A percentile compares a stretch with the other conserved stretches of the same genome.
Conservation (phyloP, 306 rosid genomes). For the Vigna unguiculata region DNA sequence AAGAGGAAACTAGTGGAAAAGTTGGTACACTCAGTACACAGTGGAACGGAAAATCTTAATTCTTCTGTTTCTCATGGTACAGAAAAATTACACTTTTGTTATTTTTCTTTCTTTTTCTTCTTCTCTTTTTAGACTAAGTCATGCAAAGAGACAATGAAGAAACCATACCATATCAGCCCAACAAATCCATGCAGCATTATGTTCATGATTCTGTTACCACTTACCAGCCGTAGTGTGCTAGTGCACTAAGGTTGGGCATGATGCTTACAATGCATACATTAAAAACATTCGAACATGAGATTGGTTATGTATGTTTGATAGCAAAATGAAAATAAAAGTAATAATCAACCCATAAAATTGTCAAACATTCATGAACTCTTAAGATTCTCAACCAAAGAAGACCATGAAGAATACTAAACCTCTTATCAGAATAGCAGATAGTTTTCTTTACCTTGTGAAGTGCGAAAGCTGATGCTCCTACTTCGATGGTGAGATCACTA, state of each 20-base stretch:
- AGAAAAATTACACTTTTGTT: not conserved
- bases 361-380: not conserved
- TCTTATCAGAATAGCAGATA: constrained; percentile 9
- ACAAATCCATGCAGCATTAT: constrained; percentile 2
- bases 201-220: constrained; percentile 19
- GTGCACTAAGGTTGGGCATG: constrained; percentile 8
- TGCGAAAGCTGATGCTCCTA: constrained; percentile 85
- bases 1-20: constrained; percentile 74
- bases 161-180: not conserved
- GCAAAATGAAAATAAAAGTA: not conserved
- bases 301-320: not conserved
- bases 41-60: not conserved
- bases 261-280: not conserved
- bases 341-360: not conserved
- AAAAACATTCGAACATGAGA: not conserved
- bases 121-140: not conserved
- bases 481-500: constrained; percentile 85
- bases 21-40: not conserved
- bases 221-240: not conserved
- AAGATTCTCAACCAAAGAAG: constrained; percentile 6
- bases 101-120: not conserved
- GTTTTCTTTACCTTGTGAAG: constrained; percentile 85
- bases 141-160: not conserved
- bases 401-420: constrained; percentile 30
- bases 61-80: not conserved